Percentiles rank a stretch among this genome's conserved stretches.
Conservation (phyloP, 2,329 filamentous ascomycete genomes). For the Plectosphaerella cucumerina region DNA sequence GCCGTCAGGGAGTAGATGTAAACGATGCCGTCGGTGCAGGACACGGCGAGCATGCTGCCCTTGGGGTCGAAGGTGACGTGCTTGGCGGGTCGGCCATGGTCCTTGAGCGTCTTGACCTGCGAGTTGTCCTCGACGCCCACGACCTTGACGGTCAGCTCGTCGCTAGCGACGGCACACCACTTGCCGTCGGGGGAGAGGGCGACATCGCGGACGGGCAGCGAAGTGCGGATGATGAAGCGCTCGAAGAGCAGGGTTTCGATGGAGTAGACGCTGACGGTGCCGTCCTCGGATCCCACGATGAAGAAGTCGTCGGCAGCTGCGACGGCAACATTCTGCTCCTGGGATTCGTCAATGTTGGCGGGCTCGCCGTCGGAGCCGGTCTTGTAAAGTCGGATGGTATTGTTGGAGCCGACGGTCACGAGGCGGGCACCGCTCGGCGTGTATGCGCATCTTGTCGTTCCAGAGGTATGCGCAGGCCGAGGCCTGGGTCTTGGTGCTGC, state of each 20-base stretch:
- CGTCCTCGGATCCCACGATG: slow-evolving; percentile 87
- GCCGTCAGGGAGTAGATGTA: slow-evolving; percentile 84
- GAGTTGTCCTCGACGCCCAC: slow-evolving; percentile 78
- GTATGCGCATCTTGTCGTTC: slow-evolving; percentile 82
- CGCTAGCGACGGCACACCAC: slow-evolving; percentile 95
- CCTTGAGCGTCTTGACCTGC: slow-evolving; percentile 71
- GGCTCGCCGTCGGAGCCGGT: slow-evolving; percentile 92
- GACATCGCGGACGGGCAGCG: slow-evolving; percentile 83
- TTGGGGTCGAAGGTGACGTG: slow-evolving; percentile 84
- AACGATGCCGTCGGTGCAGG: slow-evolving; percentile 82
- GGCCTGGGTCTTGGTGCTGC: slow-evolving; percentile 50
- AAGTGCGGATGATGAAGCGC: slow-evolving; percentile 74
- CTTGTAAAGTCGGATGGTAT: slow-evolving; percentile 87
- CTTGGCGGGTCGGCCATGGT: slow-evolving; percentile 84
- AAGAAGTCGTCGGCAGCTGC: slow-evolving; percentile 75
- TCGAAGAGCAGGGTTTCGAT: slow-evolving; percentile 71
- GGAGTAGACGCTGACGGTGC: slow-evolving; percentile 93
- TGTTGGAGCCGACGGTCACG: slow-evolving; percentile 89
- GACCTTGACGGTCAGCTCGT: slow-evolving; percentile 87
- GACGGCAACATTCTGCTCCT: slow-evolving; percentile 79
- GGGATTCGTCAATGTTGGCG: slow-evolving; percentile 83
- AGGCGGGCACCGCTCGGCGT: slow-evolving; percentile 83
- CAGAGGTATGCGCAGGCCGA: slow-evolving; percentile 74
- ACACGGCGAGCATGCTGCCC: slow-evolving; percentile 71
- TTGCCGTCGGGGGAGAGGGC: slow-evolving; percentile 74